Evolutionary conservation across 768 basidiomycete genomes (phyloP).

Genomic region (Mycena galopus): DNA sequence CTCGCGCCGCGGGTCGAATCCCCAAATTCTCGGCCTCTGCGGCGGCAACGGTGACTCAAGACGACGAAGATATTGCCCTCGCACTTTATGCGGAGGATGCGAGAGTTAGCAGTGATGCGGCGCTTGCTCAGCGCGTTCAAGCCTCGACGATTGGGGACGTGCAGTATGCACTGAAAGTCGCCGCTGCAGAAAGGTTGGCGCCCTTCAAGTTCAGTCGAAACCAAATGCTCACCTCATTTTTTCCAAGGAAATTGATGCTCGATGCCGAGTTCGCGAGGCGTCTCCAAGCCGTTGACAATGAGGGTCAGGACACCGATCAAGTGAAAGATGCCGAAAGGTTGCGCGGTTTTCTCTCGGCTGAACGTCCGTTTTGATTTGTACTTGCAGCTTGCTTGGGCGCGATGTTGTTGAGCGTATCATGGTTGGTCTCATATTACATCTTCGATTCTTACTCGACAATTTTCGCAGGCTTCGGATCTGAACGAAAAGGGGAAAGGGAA

Average conservation of each 20-base stretch:
- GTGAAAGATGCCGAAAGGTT: conserved; percentile 50
- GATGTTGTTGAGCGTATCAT: conserved; percentile 43
- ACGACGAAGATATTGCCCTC: conserved; percentile 47
- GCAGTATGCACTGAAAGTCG: conserved; percentile 53
- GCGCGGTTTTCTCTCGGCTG: not conserved
- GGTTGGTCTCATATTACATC: conserved; percentile 27
- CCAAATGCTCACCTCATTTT: not conserved
- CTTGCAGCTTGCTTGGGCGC: conserved; percentile 41
- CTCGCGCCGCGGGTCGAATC: conserved; percentile 41
- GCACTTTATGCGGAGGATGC: conserved; percentile 45
- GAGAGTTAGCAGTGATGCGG: conserved; percentile 44
- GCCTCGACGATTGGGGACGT: conserved; percentile 40
- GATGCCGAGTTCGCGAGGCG: conserved; percentile 53
- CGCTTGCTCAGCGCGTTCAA: conserved; percentile 50
- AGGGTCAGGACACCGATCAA: conserved; percentile 43
- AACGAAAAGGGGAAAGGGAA: conserved; percentile 49
- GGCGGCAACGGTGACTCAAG: not conserved
- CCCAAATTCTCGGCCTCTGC: conserved; percentile 31
- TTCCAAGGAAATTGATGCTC: conserved; percentile 46
- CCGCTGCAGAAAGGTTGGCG: conserved; percentile 46
- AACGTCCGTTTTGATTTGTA: not conserved
- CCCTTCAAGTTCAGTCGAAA: not conserved
- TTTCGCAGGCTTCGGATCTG: conserved; percentile 42
- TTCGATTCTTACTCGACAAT: not conserved
- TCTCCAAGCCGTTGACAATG: conserved; percentile 48